Evolutionary conservation across 306 rosid species (phyloP).

Genomic region (Acacia melanoxylon): DNA sequence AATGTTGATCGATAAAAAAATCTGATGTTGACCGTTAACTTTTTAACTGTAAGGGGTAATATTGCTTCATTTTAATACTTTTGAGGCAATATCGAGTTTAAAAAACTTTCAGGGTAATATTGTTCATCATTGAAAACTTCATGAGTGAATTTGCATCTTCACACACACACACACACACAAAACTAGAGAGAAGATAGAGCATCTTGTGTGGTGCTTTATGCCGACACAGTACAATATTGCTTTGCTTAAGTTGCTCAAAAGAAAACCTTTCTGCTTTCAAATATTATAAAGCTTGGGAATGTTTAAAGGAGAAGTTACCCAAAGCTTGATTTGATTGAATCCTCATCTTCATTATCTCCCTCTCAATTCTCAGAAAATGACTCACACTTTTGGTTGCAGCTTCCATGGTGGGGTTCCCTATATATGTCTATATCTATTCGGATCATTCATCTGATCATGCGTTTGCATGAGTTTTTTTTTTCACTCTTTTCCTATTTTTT

Average conservation of each 20-base stretch:
- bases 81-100: no score
- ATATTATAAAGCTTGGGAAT: constrained; percentile 40
- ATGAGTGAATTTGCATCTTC: no score
- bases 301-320: constrained; percentile 59
- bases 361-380: constrained; percentile 50
- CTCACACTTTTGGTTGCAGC: constrained; percentile 41
- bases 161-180: no score
- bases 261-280: constrained; percentile 40
- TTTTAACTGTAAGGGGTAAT: no score
- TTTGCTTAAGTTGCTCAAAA: constrained; percentile 32
- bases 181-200: not conserved
- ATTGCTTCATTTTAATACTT: no score
- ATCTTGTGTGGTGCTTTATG: constrained; percentile 40
- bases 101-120: no score
- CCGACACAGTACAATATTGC: constrained; percentile 42
- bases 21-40: no score
- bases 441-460: not conserved
- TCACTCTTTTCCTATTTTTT: not conserved
- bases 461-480: not conserved
- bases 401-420: constrained; percentile 47
- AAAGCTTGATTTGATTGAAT: constrained; percentile 47
- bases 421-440: constrained; percentile 5
- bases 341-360: constrained; percentile 29
- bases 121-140: no score
- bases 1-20: no score